Base-by-base conservation (phyloP, 75 land plant genomes). In the Pseudotsuga menziesii region DNA sequence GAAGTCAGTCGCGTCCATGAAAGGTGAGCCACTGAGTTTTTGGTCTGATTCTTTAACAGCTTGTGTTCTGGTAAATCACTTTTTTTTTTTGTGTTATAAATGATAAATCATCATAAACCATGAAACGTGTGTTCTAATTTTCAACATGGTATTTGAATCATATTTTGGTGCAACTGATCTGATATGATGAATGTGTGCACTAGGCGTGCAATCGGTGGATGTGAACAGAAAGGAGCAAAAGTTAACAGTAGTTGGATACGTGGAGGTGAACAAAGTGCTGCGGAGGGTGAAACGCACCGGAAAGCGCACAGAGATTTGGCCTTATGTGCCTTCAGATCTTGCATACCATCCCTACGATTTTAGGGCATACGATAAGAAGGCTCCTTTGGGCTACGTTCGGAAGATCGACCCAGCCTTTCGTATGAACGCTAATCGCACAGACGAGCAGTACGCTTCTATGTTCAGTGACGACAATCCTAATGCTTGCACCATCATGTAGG, bases 261-360 rank as follows among this genome's bases (percentile, higher is more conserved):
- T 70, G 72, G 72, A 70, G 5, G 48, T 17, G 13, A 35, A 70
- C 48, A 70, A 70, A 41, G 93, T 88, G 62, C n/a, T 91, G 83
- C 17, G 64, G n/a, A 79, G 85, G n/a, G 87, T 88, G 58, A 52
- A 79, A 20, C 78, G 84, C 54, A 86, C 93, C 9, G 90, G 93
- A 13, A 91, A 88, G 86, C 56, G 22, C 75, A 85, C 84, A 36
- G 93, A 88, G 85, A 66, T 85, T 60, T 90, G 90, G 92, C 92
- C 92, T 1, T 90, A 88, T 75, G 80, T 88, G n/a, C 92, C 92
- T n/a, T 85, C 82, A 66, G 79, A 90, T 58, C 73, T 82, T 2
- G 90, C 84, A 12, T 74, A 57, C 15, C 83, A 85, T 58, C 92
- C 90, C 1, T 90, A 85, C 64, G 92, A 84, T 12, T 75, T 81